A percentile compares a stretch with the other conserved stretches of the same genome.
phyloP scores from a whole-genome alignment of 2,329 filamentous ascomycete genomes.

The Arthrobotrys sphaeroides region DNA sequence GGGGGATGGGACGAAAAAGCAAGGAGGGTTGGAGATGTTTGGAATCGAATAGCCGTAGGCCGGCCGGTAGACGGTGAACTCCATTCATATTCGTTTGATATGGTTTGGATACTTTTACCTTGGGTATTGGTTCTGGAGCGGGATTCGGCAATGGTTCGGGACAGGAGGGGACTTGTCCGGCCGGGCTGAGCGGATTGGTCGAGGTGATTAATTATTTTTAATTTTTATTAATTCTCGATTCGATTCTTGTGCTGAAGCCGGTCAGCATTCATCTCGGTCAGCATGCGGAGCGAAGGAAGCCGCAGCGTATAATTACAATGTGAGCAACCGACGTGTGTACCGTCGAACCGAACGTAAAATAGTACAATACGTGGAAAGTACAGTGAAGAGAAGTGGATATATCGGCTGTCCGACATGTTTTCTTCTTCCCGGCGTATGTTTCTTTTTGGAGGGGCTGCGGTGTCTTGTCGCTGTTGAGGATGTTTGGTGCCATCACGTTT shows the following conservation, averaged over 20 bases:
- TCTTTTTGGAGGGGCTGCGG: conserved; percentile 35
- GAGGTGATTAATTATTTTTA: conserved; percentile 3
- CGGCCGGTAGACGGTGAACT: neutral
- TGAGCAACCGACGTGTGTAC: too few species aligned
- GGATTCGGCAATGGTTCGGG: conserved; percentile 4
- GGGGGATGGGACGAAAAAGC: conserved; percentile 6
- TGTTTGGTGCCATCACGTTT: conserved; percentile 50
- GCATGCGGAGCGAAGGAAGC: too few species aligned
- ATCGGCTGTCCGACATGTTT: too few species aligned
- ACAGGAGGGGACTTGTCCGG: neutral
- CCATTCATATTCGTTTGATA: neutral
- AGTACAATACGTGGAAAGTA: too few species aligned
- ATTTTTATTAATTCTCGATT: neutral
- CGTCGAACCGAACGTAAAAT: too few species aligned
- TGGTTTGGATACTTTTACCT: neutral
- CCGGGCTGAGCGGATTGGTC: conserved; percentile 25
- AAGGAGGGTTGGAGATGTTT: neutral
- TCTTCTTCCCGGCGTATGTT: neutral
- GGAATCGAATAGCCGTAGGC: neutral
- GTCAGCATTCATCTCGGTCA: neutral
- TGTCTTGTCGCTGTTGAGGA: neutral
- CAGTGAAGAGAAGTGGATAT: too few species aligned
- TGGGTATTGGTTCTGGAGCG: neutral
- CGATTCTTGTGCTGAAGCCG: neutral
- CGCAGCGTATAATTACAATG: too few species aligned